These are phyloP conservation scores for Phaseolus lunatus DNA, from an alignment of 306 rosid species.

Conservation along the genomic window DNA sequence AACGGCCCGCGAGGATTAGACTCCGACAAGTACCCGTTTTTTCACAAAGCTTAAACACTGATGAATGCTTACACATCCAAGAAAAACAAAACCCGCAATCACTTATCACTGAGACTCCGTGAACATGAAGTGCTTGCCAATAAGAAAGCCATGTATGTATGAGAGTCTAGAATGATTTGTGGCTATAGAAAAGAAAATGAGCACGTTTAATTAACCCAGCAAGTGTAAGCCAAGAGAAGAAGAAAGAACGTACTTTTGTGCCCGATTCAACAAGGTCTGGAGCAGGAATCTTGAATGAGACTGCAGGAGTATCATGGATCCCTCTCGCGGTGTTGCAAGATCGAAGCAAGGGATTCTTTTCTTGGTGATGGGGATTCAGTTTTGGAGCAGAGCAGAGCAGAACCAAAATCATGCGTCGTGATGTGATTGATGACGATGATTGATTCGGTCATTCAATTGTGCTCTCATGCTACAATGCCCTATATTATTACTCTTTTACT, in stretches of 20 bases:
- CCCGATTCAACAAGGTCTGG: slow-evolving; percentile 78
- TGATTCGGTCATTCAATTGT: background rate
- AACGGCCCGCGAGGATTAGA: background rate
- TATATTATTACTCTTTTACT: background rate
- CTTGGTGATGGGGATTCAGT: background rate
- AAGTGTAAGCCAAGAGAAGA: background rate
- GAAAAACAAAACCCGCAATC: background rate
- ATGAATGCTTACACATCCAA: background rate
- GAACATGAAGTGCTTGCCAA: background rate
- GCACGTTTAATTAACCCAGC: background rate
- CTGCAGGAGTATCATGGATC: slow-evolving; percentile 85
- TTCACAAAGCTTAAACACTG: background rate
- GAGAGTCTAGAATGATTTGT: background rate
- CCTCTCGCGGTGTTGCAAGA: background rate
- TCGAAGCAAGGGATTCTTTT: slow-evolving; percentile 13
- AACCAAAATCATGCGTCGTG: slow-evolving; percentile 23
- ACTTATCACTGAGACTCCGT: background rate
- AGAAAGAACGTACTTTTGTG: slow-evolving; percentile 60
- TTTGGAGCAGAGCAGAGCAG: background rate
- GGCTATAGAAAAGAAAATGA: background rate
- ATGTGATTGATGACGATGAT: background rate
- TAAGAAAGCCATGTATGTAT: background rate
- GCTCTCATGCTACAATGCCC: background rate
- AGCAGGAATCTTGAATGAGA: slow-evolving; percentile 93
- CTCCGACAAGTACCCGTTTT: background rate